These are phyloP conservation scores for Teratosphaeria epicoccoides DNA, from an alignment of 2,329 filamentous ascomycete genomes.

Conservation along the genomic window DNA sequence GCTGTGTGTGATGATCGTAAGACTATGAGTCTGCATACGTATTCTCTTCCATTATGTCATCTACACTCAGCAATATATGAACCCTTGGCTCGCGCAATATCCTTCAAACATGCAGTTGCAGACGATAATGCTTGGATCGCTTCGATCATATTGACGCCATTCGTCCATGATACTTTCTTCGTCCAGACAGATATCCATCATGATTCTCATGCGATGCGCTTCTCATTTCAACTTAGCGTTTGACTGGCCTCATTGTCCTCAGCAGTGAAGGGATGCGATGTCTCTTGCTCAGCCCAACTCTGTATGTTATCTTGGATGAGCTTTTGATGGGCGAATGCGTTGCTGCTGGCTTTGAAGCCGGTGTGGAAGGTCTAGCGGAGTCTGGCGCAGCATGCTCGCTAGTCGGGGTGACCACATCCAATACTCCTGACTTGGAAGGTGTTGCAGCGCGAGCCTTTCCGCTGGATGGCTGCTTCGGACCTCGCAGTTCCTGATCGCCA, in stretches of 20 bases:
- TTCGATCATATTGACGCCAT: not conserved
- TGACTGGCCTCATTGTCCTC: conserved; percentile 8
- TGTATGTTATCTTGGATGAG: conserved; percentile 28
- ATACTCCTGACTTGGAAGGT: conserved; percentile 1
- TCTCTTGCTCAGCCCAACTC: conserved; percentile 40
- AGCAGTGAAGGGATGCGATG: conserved; percentile 40
- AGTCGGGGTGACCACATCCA: conserved; percentile 5
- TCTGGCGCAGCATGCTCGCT: conserved; percentile 6
- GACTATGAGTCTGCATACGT: too few relatives aligned
- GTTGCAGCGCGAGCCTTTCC: not conserved
- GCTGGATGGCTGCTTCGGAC: not conserved
- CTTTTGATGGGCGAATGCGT: conserved; percentile 19
- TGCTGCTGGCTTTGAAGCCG: conserved; percentile 3
- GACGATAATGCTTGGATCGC: too few relatives aligned
- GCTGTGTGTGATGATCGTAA: too few relatives aligned
- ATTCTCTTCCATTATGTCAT: not conserved
- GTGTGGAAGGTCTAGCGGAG: conserved; percentile 8
- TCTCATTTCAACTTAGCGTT: not conserved
- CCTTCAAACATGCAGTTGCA: too few relatives aligned
- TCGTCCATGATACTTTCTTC: not conserved
- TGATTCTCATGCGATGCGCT: not conserved
- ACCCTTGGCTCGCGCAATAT: too few relatives aligned
- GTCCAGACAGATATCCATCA: not conserved
- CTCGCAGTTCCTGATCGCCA: not conserved
- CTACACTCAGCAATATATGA: not conserved